Percentiles rank a stretch among this genome's conserved stretches.
Conservation (phyloP, 2,329 filamentous ascomycete species). For the Pezicula radicicola region DNA sequence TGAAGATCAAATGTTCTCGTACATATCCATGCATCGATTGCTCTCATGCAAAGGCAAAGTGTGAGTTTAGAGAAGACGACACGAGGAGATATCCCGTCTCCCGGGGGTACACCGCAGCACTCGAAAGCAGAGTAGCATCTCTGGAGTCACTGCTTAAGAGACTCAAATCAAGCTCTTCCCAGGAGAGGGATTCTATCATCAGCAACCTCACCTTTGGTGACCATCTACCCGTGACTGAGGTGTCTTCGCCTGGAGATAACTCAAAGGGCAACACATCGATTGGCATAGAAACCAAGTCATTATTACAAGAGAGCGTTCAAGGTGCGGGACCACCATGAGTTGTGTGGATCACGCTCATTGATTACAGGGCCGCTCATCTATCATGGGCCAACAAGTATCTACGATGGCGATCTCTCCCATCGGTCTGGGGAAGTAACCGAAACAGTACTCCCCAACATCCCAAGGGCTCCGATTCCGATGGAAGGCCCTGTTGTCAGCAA, state of each 20-base stretch:
- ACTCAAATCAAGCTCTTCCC: neutral
- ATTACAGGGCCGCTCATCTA: constrained; percentile 12
- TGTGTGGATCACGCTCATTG: neutral
- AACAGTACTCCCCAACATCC: constrained; percentile 10
- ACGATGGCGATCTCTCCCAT: constrained; percentile 9
- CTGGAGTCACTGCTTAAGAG: neutral
- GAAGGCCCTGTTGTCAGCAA: constrained; percentile 16
- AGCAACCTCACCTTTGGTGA: neutral
- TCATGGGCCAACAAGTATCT: constrained; percentile 24
- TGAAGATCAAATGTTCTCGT: neutral
- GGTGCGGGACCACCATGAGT: neutral
- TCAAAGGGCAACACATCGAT: neutral
- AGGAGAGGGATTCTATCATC: neutral
- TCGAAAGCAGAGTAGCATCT: neutral
- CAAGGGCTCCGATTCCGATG: constrained; percentile 20
- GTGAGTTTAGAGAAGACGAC: neutral
- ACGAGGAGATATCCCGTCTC: neutral
- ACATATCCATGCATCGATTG: neutral
- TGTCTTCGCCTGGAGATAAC: neutral
- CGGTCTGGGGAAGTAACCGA: neutral
- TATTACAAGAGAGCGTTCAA: neutral
- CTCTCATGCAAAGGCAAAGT: neutral
- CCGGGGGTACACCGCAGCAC: neutral
- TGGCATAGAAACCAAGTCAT: neutral
- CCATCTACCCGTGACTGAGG: neutral